Conservation (phyloP, 768 basidiomycete genomes). For the Amanita brunnescens region DNA sequence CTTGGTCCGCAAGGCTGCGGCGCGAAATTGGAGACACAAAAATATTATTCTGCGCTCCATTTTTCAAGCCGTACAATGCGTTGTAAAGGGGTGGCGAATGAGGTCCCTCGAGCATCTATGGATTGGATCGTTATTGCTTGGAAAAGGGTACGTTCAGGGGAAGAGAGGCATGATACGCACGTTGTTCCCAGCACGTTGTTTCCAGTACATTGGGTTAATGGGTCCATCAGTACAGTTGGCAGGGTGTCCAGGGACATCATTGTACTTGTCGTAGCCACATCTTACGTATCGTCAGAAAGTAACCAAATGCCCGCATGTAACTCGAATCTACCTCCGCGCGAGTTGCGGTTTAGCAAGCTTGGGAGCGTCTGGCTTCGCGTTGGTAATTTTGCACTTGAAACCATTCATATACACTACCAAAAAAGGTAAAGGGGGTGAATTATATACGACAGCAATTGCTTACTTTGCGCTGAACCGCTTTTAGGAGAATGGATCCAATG, state of each 20-base stretch:
- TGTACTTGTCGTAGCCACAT: constrained; percentile 33
- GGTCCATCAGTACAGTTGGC: constrained; percentile 43
- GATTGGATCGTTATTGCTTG: too few relatives aligned
- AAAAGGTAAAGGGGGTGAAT: not conserved
- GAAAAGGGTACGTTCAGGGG: too few relatives aligned
- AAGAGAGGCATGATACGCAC: too few relatives aligned
- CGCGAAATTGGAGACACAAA: too few relatives aligned
- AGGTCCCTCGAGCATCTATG: constrained; percentile 37
- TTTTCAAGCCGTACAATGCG: constrained; percentile 37
- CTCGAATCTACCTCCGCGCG: too few relatives aligned
- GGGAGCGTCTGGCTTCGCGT: too few relatives aligned
- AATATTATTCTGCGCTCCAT: constrained; percentile 40
- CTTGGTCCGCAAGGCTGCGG: too few relatives aligned
- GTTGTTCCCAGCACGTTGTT: too few relatives aligned
- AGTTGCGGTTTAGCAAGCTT: too few relatives aligned
- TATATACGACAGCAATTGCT: constrained; percentile 1
- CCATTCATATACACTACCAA: not conserved
- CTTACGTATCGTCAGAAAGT: constrained; percentile 12
- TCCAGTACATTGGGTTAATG: constrained; percentile 13
- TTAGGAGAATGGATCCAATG: constrained; percentile 34
- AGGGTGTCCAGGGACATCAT: constrained; percentile 21
- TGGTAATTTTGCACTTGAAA: too few relatives aligned
- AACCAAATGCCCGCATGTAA: not conserved
- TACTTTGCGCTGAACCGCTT: constrained; percentile 9
- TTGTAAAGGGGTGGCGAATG: constrained; percentile 37